Percentiles rank a stretch among this genome's conserved stretches.
phyloP scores from a whole-genome alignment of 164 flowering plant genomes.

The Piper betle region DNA sequence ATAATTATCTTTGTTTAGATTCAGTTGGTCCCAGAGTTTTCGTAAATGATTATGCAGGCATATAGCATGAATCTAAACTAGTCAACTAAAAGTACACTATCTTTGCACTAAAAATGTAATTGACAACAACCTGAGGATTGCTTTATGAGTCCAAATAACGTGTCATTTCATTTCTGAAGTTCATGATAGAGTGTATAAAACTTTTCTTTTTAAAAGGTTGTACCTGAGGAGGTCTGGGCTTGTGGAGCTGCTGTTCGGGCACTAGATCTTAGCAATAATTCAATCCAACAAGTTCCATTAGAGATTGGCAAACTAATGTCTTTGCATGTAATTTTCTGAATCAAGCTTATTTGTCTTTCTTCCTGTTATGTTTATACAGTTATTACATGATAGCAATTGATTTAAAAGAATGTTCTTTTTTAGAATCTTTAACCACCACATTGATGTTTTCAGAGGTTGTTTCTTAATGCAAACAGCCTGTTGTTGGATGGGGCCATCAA shows the following conservation, averaged over 20 bases:
- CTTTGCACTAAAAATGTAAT: too few relatives aligned
- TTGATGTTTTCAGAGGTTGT: slow-evolving; percentile 38
- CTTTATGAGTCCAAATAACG: background rate
- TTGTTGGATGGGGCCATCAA: slow-evolving; percentile 40
- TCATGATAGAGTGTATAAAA: background rate
- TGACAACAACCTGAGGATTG: too few relatives aligned
- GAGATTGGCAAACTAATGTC: slow-evolving; percentile 36
- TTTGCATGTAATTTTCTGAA: slow-evolving; percentile 31
- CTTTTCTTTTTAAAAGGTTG: slow-evolving; percentile 26
- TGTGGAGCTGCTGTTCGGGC: slow-evolving; percentile 56
- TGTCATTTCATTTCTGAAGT: background rate
- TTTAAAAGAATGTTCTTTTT: too few relatives aligned
- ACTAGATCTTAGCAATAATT: slow-evolving; percentile 56
- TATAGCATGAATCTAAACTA: too few relatives aligned
- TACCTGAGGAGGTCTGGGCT: slow-evolving; percentile 83
- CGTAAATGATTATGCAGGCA: too few relatives aligned
- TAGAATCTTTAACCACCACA: background rate
- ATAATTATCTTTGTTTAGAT: too few relatives aligned
- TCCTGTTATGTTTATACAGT: background rate
- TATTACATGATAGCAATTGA: background rate
- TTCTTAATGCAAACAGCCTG: slow-evolving; percentile 44
- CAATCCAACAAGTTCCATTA: slow-evolving; percentile 35
- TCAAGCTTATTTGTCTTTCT: background rate
- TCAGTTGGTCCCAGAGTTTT: too few relatives aligned
- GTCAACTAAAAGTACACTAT: too few relatives aligned